These are phyloP conservation scores for Colletotrichum sp. DNA, from an alignment of 2,329 filamentous ascomycete genomes.

Conservation along the genomic window DNA sequence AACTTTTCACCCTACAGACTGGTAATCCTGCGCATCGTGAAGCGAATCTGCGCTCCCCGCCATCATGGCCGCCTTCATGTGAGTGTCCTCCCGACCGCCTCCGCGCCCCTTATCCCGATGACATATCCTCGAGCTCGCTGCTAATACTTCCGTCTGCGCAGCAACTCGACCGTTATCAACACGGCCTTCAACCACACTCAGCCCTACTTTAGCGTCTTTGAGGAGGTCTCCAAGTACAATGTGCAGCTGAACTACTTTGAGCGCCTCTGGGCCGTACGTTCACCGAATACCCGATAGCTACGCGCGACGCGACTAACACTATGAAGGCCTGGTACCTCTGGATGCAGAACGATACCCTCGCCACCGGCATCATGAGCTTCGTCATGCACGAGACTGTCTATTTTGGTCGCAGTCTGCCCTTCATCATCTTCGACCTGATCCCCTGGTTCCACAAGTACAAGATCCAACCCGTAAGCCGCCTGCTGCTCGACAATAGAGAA, in stretches of 20 bases:
- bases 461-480: slow-evolving; percentile 77
- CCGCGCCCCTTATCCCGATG: background rate
- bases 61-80: slow-evolving; percentile 19
- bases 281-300: background rate
- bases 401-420: slow-evolving; percentile 89
- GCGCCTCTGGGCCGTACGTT: slow-evolving; percentile 82
- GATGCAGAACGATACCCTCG: slow-evolving; percentile 97
- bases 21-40: background rate
- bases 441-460: slow-evolving; percentile 93
- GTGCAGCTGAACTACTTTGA: slow-evolving; percentile 86
- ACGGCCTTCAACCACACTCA: slow-evolving; percentile 52
- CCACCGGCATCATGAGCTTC: slow-evolving; percentile 98
- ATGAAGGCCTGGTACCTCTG: slow-evolving; percentile 88
- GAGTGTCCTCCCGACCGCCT: background rate
- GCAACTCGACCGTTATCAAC: slow-evolving; percentile 55
- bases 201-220: slow-evolving; percentile 63
- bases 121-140: background rate
- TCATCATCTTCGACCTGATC: slow-evolving; percentile 89
- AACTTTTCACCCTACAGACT: background rate
- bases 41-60: slow-evolving; percentile 6
- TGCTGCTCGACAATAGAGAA: background rate
- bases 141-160: slow-evolving; percentile 28
- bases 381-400: slow-evolving; percentile 93
- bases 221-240: slow-evolving; percentile 75
- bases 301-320: slow-evolving; percentile 7